Conservation (phyloP, 2,329 filamentous ascomycete species). For the Aspergillus latus region DNA sequence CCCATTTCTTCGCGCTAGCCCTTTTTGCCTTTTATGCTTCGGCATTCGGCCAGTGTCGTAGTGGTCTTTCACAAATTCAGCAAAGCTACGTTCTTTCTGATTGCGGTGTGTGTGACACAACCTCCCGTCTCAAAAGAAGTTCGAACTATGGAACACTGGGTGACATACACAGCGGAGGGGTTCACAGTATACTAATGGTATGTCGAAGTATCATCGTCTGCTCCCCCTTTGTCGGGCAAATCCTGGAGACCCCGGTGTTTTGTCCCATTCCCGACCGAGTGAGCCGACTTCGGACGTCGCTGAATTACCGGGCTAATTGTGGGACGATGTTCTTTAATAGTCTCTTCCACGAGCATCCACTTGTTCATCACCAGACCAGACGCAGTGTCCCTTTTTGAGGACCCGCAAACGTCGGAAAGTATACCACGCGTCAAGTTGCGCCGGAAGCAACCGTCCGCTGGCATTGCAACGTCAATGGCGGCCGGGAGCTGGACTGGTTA, state of each 20-base stretch:
- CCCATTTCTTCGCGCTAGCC: too few relatives aligned
- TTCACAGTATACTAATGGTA: too few relatives aligned
- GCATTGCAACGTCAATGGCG: constrained; percentile 3
- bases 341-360: constrained; percentile 1
- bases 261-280: not conserved
- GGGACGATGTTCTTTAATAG: constrained; percentile 1
- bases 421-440: not conserved
- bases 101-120: too few relatives aligned
- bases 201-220: not conserved
- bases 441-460: not conserved
- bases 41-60: too few relatives aligned
- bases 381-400: not conserved
- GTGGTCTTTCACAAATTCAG: too few relatives aligned
- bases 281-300: not conserved
- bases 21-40: too few relatives aligned
- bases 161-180: too few relatives aligned
- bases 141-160: too few relatives aligned
- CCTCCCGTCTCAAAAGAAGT: too few relatives aligned
- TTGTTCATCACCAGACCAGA: not conserved
- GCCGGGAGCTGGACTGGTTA: not conserved
- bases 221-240: not conserved
- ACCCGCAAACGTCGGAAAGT: not conserved
- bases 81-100: too few relatives aligned
- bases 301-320: constrained; percentile 6
- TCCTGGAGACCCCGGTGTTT: not conserved